These are phyloP conservation scores for Picea engelmannii DNA, from an alignment of 83 land plant species.

Conservation along the genomic window DNA sequence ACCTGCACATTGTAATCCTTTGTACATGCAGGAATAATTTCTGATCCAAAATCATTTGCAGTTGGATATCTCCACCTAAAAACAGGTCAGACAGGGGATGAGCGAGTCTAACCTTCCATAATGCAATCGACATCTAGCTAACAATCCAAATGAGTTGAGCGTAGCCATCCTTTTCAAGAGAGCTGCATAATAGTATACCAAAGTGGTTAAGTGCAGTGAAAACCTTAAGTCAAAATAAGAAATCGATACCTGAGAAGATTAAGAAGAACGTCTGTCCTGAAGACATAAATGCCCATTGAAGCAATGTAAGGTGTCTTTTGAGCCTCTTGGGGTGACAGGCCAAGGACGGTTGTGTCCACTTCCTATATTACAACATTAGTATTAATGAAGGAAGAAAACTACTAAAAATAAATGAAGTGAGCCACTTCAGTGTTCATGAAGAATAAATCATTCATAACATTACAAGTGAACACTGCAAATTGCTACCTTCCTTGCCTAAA, in stretches of 20 bases:
- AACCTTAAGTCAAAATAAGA: not conserved
- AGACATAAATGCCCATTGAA: constrained; percentile 62
- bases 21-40: constrained; percentile 54
- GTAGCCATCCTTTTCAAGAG: not conserved
- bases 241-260: constrained; percentile 46
- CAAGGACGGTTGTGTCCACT: constrained; percentile 58
- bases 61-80: constrained; percentile 55
- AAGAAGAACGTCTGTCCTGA: constrained; percentile 40
- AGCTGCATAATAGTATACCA: too few species aligned
- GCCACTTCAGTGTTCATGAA: not conserved
- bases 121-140: not conserved
- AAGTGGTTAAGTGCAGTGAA: too few species aligned
- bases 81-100: too few species aligned
- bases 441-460: not conserved
- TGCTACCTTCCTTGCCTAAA: not conserved
- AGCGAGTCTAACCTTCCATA: not conserved
- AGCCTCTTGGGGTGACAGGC: constrained; percentile 56
- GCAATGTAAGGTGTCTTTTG: constrained; percentile 51
- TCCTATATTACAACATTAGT: constrained; percentile 33
- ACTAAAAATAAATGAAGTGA: not conserved
- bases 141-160: not conserved
- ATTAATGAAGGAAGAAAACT: not conserved
- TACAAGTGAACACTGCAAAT: not conserved
- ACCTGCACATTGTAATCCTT: constrained; percentile 65
- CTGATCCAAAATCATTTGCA: constrained; percentile 65